Percentiles rank a stretch among this genome's conserved stretches.
Conservation (phyloP, 164 flowering plant genomes). For the Vitis rotundifolia region DNA sequence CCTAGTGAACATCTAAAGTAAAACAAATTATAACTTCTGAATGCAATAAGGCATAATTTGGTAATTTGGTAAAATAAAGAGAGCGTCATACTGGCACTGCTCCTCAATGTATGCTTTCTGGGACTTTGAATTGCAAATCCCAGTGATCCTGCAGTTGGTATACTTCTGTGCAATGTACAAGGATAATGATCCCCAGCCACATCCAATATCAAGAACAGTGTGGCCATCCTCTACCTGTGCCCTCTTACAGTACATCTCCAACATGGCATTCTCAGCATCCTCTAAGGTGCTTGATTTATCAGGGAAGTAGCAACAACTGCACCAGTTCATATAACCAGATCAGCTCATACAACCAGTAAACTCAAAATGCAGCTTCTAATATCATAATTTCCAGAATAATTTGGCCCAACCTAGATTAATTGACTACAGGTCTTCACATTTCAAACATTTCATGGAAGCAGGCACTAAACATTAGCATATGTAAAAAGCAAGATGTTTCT, state of each 20-base stretch:
- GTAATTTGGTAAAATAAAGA: too few relatives aligned
- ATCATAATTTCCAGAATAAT: too few relatives aligned
- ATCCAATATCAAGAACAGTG: conserved; percentile 89
- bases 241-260: conserved; percentile 86
- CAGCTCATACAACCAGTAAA: background rate
- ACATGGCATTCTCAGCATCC: conserved; percentile 90
- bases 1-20: too few relatives aligned
- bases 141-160: conserved; percentile 70
- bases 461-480: too few relatives aligned
- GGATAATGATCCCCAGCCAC: conserved; percentile 95
- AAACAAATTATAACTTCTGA: too few relatives aligned
- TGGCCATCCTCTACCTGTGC: conserved; percentile 84
- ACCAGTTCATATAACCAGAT: conserved; percentile 9
- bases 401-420: too few relatives aligned
- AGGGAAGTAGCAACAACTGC: conserved; percentile 84
- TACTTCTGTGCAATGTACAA: conserved; percentile 81
- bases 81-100: conserved; percentile 55
- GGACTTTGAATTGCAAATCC: conserved; percentile 84
- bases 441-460: too few relatives aligned
- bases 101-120: conserved; percentile 83
- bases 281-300: conserved; percentile 63
- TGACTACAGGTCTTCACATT: too few relatives aligned
- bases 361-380: too few relatives aligned
- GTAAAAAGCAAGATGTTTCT: too few relatives aligned
- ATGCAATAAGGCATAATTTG: too few relatives aligned